Percentiles rank a stretch among this genome's conserved stretches.
phyloP scores from a whole-genome alignment of 2,329 filamentous ascomycete species.

The Alternaria brassicae region DNA sequence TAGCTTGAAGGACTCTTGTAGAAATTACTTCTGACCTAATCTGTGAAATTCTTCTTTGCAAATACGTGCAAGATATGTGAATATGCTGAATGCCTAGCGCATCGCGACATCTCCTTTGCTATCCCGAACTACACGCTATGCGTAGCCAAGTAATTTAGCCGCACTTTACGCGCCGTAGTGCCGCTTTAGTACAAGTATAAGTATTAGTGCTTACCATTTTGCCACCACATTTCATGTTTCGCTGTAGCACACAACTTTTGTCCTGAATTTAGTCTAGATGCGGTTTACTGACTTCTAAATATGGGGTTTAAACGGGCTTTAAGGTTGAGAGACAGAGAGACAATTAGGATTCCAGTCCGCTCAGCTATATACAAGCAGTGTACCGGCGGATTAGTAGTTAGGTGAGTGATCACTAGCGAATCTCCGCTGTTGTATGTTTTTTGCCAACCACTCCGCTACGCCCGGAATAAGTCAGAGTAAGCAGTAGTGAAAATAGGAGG shows the following conservation, averaged over 20 bases:
- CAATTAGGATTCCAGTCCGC: neutral
- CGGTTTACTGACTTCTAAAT: neutral
- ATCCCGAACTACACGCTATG: constrained; percentile 1
- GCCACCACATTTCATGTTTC: constrained; percentile 1
- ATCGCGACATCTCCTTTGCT: neutral
- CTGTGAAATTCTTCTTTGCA: constrained; percentile 6
- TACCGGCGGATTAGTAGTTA: no score
- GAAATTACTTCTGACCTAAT: constrained; percentile 4
- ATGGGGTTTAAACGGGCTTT: neutral
- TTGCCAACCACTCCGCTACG: no score
- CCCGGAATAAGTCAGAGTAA: no score
- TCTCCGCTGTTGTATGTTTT: no score
- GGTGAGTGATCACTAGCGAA: no score
- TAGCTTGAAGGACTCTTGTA: constrained; percentile 5
- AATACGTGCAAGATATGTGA: constrained; percentile 4
- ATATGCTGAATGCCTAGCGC: neutral
- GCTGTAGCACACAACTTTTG: neutral
- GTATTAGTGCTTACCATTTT: neutral
- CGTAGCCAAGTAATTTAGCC: constrained; percentile 1
- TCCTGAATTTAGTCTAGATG: constrained; percentile 1
- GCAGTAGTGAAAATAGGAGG: no score
- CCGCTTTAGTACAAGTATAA: neutral
- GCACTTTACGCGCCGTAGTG: neutral
- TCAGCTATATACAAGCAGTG: neutral
- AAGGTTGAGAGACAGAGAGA: neutral